Conservation (phyloP, 108 stramenopile genomes). For the Phaeodactylum tricornutum region DNA sequence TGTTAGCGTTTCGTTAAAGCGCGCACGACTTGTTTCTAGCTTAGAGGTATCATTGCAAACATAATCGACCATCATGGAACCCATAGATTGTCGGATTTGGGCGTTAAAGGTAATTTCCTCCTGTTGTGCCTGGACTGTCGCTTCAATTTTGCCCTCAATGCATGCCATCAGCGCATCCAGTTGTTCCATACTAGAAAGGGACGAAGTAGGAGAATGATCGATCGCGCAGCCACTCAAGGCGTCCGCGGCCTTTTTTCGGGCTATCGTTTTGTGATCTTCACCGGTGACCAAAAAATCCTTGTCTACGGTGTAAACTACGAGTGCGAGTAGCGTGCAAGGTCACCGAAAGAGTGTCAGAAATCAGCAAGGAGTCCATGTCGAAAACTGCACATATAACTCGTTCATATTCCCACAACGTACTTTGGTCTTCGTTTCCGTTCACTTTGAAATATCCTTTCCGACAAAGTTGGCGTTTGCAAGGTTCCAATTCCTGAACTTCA, state of each 20-base stretch:
- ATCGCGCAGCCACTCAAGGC: slow-evolving; percentile 26
- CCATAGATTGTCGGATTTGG: slow-evolving; percentile 35
- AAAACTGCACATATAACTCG: neutral
- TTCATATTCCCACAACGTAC: too few relatives aligned
- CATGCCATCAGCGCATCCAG: neutral
- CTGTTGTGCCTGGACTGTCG: neutral
- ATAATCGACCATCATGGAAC: slow-evolving; percentile 40
- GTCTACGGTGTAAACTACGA: slow-evolving; percentile 13
- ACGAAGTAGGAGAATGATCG: neutral
- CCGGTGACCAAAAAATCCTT: slow-evolving; percentile 26
- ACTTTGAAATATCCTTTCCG: slow-evolving; percentile 46
- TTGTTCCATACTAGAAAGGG: neutral
- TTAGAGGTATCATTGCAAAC: slow-evolving; percentile 65
- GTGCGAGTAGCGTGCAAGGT: neutral
- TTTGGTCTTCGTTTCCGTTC: slow-evolving; percentile 50
- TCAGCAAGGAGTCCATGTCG: neutral
- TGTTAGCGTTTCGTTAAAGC: neutral
- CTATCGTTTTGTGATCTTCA: slow-evolving; percentile 33
- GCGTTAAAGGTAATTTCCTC: slow-evolving; percentile 59
- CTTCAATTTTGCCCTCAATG: neutral
- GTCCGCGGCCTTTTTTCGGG: slow-evolving; percentile 25
- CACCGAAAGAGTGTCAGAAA: neutral
- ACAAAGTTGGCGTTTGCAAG: slow-evolving; percentile 40
- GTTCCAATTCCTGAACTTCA: slow-evolving; percentile 55
- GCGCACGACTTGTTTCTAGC: too few relatives aligned